Conservation (phyloP, 192 early-diverging fungal species). For the Gigaspora rosea region DNA sequence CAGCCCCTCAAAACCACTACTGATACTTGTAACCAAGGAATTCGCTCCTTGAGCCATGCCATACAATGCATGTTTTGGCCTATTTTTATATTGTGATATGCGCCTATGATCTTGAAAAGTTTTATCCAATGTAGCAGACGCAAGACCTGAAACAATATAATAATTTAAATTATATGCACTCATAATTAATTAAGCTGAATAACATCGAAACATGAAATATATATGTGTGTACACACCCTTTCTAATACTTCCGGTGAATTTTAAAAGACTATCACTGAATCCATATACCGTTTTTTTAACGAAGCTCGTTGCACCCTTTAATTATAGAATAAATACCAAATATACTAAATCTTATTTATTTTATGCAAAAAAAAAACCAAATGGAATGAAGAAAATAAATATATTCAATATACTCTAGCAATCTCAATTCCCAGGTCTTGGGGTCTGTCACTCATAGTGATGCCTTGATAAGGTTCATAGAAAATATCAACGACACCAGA, state of each 20-base stretch:
- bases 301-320: conserved; percentile 70
- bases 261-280: conserved; percentile 90
- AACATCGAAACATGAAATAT: too few species aligned
- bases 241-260: conserved; percentile 93
- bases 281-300: conserved; percentile 97
- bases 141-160: conserved; percentile 44
- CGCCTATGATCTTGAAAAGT: conserved; percentile 84
- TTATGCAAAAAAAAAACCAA: neutral
- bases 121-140: conserved; percentile 93
- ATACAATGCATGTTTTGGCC: conserved; percentile 85
- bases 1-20: conserved; percentile 86
- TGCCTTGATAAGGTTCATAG: conserved; percentile 97
- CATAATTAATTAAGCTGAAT: too few species aligned
- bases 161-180: neutral
- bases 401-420: conserved; percentile 65
- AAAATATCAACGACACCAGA: conserved; percentile 95
- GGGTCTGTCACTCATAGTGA: conserved; percentile 90
- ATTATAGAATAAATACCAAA: conserved; percentile 14
- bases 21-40: conserved; percentile 79
- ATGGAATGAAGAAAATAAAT: conserved; percentile 38
- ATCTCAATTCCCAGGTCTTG: conserved; percentile 93
- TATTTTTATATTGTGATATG: conserved; percentile 77
- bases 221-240: conserved; percentile 62
- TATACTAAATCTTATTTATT: neutral
- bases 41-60: conserved; percentile 88